Conservation (phyloP, 2,329 filamentous ascomycete species). For the Colletotrichum tropicicola region DNA sequence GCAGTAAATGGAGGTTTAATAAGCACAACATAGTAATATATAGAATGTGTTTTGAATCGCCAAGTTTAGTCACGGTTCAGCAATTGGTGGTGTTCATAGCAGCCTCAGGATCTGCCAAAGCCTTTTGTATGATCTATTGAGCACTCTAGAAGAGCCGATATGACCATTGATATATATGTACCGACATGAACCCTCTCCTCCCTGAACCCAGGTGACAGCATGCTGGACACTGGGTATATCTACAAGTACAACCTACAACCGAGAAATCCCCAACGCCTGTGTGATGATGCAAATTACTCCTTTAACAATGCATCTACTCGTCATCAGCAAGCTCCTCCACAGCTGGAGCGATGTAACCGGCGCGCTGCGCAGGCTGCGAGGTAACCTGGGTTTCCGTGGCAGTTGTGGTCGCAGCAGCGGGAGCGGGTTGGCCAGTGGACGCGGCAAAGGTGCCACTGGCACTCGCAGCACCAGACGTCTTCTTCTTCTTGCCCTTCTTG, state of each 20-base stretch:
- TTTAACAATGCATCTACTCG: constrained; percentile 44
- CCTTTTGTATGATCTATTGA: neutral
- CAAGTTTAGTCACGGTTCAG: neutral
- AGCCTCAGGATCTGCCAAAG: neutral
- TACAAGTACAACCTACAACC: constrained; percentile 17
- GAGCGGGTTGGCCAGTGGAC: constrained; percentile 60
- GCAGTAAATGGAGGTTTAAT: neutral
- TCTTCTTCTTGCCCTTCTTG: constrained; percentile 68
- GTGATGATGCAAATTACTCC: constrained; percentile 18
- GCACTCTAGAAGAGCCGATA: neutral
- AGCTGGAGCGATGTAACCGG: constrained; percentile 57
- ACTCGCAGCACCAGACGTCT: constrained; percentile 41
- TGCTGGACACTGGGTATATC: constrained; percentile 13
- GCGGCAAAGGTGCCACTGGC: constrained; percentile 58
- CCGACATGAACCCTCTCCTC: neutral
- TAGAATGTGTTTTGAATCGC: neutral
- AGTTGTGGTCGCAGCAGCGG: constrained; percentile 64
- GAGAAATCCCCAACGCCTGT: constrained; percentile 23
- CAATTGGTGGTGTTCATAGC: neutral
- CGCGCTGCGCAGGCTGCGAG: constrained; percentile 50
- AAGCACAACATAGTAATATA: neutral
- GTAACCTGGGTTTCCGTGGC: constrained; percentile 64
- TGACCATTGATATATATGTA: neutral
- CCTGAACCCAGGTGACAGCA: constrained; percentile 6
- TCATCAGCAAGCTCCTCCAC: constrained; percentile 63